Base-by-base conservation (phyloP, 306 rosid genomes). In the Begonia masoniana region DNA sequence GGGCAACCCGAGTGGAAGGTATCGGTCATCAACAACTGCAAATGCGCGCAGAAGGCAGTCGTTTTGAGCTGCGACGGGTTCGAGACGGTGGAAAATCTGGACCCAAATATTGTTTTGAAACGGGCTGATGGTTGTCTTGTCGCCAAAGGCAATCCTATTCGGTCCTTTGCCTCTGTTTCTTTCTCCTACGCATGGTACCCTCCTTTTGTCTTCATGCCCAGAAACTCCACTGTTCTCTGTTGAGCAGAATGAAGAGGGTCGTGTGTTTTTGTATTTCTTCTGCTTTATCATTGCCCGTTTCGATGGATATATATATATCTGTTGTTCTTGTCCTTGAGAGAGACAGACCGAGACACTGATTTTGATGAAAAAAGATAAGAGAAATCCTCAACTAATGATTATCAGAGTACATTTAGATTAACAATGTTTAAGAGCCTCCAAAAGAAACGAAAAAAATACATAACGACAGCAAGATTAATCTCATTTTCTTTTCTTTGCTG, bases 151-250 rank as follows among this genome's bases (percentile, higher is more conserved):
- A 48, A 36, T 15, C 4, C 60, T 12, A 13, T 82, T 55, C 35
- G 12, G 1, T 42, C 52, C 21, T 56, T 16, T 2, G 21, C 55
- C 7, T 45, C 71, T 13, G 79, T 79, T 3, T 13, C 10, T 0
- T 82, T 79, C 63, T 68, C 79, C 39, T 79, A 82, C 59, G 92
- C 79, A 31, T 71, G 84, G 87, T 71, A 83, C 35, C 82, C 80
- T 50, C 93, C 82, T 47, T 67, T 66, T 50, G 42, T 57, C 9
- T 46, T 83, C 2, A 51, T 61, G 55, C 84, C 87, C 16, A 1
- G 31, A n/a, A 35, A 19, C 47, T 76, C 80, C 54, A 41, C 56
- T 17, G 1, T 70, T 41, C 53, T 46, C 16, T 42, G 62, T 66
- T 67, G 78, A 50, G 54, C 7, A 42, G 52, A 21, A 19, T 15